Conservation (phyloP, 2,329 filamentous ascomycete species). For the Aspergillus texensis region DNA sequence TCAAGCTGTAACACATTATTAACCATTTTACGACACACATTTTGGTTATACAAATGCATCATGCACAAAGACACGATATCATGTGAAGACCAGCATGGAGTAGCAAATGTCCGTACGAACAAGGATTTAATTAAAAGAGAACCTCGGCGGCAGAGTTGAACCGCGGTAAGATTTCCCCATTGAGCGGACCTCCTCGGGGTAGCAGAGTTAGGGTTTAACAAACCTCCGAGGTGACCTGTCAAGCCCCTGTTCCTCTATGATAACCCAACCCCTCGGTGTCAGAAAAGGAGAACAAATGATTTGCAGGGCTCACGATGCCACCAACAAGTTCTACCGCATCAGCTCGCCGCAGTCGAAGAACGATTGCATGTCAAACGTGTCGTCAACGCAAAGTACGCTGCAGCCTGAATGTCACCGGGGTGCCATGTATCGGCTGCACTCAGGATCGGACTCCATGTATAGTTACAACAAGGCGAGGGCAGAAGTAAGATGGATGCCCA, state of each 20-base stretch:
- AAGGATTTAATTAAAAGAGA: not conserved
- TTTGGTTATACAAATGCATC: too few species aligned
- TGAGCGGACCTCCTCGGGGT: not conserved
- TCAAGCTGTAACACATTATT: too few species aligned
- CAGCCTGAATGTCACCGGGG: conserved; percentile 25
- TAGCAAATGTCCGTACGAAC: not conserved
- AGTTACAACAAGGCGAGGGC: not conserved
- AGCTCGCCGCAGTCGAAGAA: not conserved
- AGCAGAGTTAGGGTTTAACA: not conserved
- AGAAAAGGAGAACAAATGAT: not conserved
- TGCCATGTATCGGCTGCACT: conserved; percentile 33
- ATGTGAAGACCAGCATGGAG: not conserved
- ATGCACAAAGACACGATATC: too few species aligned
- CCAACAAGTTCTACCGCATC: not conserved
- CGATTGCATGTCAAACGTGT: conserved; percentile 17
- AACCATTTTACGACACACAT: too few species aligned
- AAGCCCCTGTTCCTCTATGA: too few species aligned
- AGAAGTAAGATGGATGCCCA: not conserved
- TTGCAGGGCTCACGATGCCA: not conserved
- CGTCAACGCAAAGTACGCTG: conserved; percentile 30
- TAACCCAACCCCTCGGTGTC: not conserved
- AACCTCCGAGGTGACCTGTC: not conserved
- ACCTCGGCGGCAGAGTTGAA: not conserved
- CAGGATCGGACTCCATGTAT: conserved; percentile 29
- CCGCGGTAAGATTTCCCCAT: not conserved